Evolutionary conservation across 768 basidiomycete species (phyloP), one percentile per base, ranked within the genome.

Genomic region (Stropharia rugosoannulata): DNA sequence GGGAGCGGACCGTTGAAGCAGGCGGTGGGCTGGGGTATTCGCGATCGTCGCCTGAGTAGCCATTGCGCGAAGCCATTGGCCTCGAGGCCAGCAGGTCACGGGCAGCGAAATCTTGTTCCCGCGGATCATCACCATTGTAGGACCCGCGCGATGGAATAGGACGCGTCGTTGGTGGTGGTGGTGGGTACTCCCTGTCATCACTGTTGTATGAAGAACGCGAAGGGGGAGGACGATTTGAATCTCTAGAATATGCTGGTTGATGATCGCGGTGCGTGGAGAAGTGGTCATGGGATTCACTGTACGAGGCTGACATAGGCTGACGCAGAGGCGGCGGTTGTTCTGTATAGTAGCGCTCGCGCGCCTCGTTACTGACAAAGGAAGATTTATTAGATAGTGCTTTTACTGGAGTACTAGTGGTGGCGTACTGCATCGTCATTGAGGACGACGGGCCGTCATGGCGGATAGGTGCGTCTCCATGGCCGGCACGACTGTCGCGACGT

Each of bases 401-500:
- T 19, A 55, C 47, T 25, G 66, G 56, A 16, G 60, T 55, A 41
- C 59, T 42, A 10, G 62, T 51, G 19, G 62, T 62, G 22, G 65
- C 65, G 41, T 65, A 64, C 49, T 65, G 63, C 64, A 66, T 66
- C 36, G 64, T 63, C 22, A 62, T 56, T 12, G 66, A 66, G 15
- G 62, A 58, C 19, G 64, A 46, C 37, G 50, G 43, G 36, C 62
- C 59, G 39, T 65, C 61, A 5, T 57, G 41, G 16, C 61, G 57
- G 43, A 55, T 32, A 13, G 36, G 25, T 11, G 43, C 46, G 19
- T 64, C 64, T 7, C 62, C 57, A 12, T 61, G 62, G 5, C 47
- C 58, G 22, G 65, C 56, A 16, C 64, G 64, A 58, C 61, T 68
- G 48, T 59, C 60, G 36, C 61, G 59, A n/a, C 64, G 62, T 6